Percentiles rank a stretch among this genome's conserved stretches.
Conservation (phyloP, 495 filamentous ascomycete species). For the Xylaria bambusicola region DNA sequence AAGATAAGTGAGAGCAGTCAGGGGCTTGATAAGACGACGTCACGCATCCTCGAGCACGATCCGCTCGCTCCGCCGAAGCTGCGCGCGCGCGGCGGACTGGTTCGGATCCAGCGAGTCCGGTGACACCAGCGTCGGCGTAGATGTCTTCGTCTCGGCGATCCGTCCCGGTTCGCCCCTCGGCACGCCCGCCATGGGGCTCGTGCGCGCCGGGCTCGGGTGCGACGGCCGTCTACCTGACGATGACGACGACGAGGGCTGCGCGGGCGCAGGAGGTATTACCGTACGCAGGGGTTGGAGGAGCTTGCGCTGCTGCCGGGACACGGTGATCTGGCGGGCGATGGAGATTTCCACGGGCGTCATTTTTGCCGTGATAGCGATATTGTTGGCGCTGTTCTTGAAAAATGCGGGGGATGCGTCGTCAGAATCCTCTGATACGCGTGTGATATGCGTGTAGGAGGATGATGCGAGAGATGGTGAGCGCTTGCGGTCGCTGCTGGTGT, state of each 20-base stretch:
- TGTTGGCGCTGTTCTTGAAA: conserved; percentile 28
- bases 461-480: conserved; percentile 33
- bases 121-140: conserved; percentile 39
- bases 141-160: conserved; percentile 40
- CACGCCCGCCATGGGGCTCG: conserved; percentile 24
- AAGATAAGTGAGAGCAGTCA: no score
- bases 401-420: conserved; percentile 39
- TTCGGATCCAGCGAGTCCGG: conserved; percentile 18
- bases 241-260: not conserved
- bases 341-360: conserved; percentile 55
- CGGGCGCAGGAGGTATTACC: conserved; percentile 2
- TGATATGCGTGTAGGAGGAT: conserved; percentile 33
- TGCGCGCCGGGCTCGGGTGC: conserved; percentile 15
- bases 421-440: conserved; percentile 32
- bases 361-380: no score
- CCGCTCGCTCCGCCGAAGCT: conserved; percentile 51
- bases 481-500: conserved; percentile 31
- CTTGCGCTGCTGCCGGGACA: conserved; percentile 57
- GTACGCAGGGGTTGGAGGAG: conserved; percentile 43
- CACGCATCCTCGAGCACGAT: conserved; percentile 44
- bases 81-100: conserved; percentile 12
- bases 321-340: conserved; percentile 60
- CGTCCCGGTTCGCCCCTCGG: conserved; percentile 30
- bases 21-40: not conserved
- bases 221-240: conserved; percentile 1